Evolutionary conservation across 2,329 filamentous ascomycete genomes (phyloP).

Genomic region (Penicillium psychrosexuale): DNA sequence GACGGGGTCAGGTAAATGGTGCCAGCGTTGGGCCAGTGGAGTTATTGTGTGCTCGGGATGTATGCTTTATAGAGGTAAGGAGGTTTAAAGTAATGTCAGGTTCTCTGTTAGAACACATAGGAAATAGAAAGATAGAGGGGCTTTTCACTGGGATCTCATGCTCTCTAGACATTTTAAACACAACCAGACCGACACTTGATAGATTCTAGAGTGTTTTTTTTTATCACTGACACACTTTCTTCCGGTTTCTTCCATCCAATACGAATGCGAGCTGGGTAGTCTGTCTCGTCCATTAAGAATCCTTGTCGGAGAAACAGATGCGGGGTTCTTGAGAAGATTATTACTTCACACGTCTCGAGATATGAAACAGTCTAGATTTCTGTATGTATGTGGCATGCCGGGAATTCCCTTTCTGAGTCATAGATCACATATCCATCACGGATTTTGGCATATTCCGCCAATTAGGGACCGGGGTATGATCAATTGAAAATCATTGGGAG

Average conservation of each 20-base stretch:
- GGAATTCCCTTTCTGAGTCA: background rate
- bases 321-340: constrained; percentile 14
- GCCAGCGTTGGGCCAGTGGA: background rate
- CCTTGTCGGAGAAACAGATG: constrained; percentile 8
- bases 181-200: constrained; percentile 15
- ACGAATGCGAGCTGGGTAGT: constrained; percentile 5
- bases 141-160: background rate
- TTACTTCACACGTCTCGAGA: background rate
- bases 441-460: background rate
- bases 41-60: background rate
- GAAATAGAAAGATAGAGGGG: background rate
- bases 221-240: background rate
- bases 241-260: constrained; percentile 23
- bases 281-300: constrained; percentile 12
- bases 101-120: background rate
- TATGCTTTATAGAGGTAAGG: background rate
- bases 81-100: background rate
- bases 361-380: background rate
- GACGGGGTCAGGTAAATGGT: background rate
- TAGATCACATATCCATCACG: background rate
- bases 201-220: background rate
- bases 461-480: background rate
- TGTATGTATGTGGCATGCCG: background rate
- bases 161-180: constrained; percentile 14
- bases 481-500: background rate